phyloP scores from a whole-genome alignment of 2,329 filamentous ascomycete species.

The Phialophora tarda region DNA sequence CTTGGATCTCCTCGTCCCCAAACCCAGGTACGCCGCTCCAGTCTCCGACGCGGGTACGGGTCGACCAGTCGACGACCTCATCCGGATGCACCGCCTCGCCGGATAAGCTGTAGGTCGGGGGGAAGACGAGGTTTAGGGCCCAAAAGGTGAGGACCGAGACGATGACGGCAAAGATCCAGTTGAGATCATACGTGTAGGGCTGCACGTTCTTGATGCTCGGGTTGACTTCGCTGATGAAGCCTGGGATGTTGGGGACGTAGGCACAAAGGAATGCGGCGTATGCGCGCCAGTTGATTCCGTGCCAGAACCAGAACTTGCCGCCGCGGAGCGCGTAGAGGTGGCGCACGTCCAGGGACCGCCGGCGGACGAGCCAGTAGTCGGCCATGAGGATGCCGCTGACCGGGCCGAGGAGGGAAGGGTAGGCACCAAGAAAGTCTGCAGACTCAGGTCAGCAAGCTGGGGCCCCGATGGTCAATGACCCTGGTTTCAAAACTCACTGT shows the following conservation, averaged over 20 bases:
- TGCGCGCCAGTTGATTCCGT: conserved; percentile 59
- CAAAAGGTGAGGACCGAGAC: too few species aligned
- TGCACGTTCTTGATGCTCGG: background rate
- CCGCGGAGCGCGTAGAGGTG: conserved; percentile 58
- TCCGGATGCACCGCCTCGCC: too few species aligned
- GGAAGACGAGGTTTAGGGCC: too few species aligned
- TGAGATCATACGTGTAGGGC: too few species aligned
- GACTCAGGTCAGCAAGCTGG: too few species aligned
- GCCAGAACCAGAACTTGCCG: conserved; percentile 57
- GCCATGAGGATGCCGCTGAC: conserved; percentile 65
- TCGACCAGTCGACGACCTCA: too few species aligned
- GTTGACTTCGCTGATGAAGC: conserved; percentile 41
- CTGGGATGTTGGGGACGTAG: conserved; percentile 54
- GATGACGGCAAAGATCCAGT: too few species aligned
- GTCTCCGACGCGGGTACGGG: too few species aligned
- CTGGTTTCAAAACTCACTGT: background rate
- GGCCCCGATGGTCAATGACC: too few species aligned
- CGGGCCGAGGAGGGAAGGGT: conserved; percentile 68
- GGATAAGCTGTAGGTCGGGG: too few species aligned
- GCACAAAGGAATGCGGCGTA: conserved; percentile 16
- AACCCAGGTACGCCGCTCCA: too few species aligned
- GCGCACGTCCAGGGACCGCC: conserved; percentile 55
- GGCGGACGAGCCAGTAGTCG: conserved; percentile 66
- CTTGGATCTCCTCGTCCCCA: too few species aligned
- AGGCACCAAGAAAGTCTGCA: conserved; percentile 65